These are phyloP conservation scores for Mycotypha africana DNA, from an alignment of 371 early-diverging fungal species.

Conservation along the genomic window DNA sequence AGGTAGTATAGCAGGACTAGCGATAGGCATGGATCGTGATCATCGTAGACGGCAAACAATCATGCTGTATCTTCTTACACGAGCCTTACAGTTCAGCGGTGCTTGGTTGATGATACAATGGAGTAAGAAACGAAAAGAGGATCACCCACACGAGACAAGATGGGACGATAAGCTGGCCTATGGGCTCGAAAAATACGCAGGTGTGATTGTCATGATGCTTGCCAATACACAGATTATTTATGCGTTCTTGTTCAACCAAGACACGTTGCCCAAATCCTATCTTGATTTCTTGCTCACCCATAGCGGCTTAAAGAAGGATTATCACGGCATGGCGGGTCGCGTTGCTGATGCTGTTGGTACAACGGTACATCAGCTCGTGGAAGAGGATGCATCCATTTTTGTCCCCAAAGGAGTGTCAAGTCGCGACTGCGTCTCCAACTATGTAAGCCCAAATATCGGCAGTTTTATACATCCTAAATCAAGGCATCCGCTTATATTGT, in stretches of 20 bases:
- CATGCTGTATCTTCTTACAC: conserved; percentile 73
- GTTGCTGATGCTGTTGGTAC: conserved; percentile 35
- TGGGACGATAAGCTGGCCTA: conserved; percentile 56
- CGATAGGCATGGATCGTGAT: conserved; percentile 67
- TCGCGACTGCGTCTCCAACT: conserved; percentile 45
- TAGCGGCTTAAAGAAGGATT: conserved; percentile 50
- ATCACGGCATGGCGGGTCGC: conserved; percentile 51
- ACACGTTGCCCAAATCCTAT: conserved; percentile 60
- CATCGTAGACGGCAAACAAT: conserved; percentile 68
- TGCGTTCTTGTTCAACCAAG: conserved; percentile 56
- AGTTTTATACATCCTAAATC: conserved; percentile 36
- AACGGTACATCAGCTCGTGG: conserved; percentile 29
- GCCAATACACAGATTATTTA: conserved; percentile 61
- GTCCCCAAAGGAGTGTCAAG: conserved; percentile 42
- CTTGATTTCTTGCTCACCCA: conserved; percentile 63
- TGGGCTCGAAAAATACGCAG: conserved; percentile 45
- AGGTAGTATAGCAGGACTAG: conserved; percentile 70
- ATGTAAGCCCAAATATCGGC: conserved; percentile 55
- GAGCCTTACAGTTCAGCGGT: conserved; percentile 69
- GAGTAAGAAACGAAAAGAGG: conserved; percentile 38
- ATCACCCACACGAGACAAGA: conserved; percentile 13
- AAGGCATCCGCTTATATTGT: conserved; percentile 65
- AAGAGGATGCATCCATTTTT: conserved; percentile 27
- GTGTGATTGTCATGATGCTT: conserved; percentile 62
- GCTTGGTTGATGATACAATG: conserved; percentile 65